Percentiles rank a stretch among this genome's conserved stretches.
Conservation (phyloP, 2,329 filamentous ascomycete genomes). For the Aspergillus uvarum region DNA sequence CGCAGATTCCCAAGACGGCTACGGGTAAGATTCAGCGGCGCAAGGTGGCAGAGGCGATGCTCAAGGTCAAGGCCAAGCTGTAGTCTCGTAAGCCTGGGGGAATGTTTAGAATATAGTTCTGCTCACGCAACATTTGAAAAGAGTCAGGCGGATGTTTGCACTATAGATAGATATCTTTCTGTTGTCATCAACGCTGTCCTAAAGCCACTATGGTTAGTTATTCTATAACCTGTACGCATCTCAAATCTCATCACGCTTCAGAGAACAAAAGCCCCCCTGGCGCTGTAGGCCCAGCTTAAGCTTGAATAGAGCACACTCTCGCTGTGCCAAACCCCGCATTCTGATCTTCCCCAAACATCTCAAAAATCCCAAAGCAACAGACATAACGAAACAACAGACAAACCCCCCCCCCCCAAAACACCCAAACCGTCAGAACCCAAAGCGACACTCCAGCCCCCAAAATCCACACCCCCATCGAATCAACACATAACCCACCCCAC, state of each 20-base stretch:
- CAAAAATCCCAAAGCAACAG: not conserved
- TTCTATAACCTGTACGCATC: not conserved
- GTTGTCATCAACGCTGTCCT: not conserved
- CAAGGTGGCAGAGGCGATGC: slow-evolving; percentile 83
- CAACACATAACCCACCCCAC: too few relatives aligned
- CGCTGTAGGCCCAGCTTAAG: too few relatives aligned
- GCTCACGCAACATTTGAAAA: not conserved
- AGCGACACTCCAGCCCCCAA: too few relatives aligned
- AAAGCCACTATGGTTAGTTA: not conserved
- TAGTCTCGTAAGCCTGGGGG: slow-evolving; percentile 27
- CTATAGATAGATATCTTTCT: not conserved
- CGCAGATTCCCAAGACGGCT: slow-evolving; percentile 87
- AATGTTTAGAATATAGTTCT: not conserved
- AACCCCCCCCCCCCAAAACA: not conserved
- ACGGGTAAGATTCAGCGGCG: slow-evolving; percentile 85
- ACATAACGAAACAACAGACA: too few relatives aligned
- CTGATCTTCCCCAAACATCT: not conserved
- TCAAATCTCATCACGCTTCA: not conserved
- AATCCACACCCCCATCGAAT: too few relatives aligned
- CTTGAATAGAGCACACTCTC: too few relatives aligned
- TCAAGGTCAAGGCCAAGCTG: slow-evolving; percentile 55
- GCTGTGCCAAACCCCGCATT: too few relatives aligned
- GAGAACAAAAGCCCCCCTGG: not conserved
- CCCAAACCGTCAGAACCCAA: not conserved
- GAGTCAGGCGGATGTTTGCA: not conserved